Evolutionary conservation across 2,329 filamentous ascomycete genomes (phyloP).

Genomic region (Purpureocillium lavendulum): DNA sequence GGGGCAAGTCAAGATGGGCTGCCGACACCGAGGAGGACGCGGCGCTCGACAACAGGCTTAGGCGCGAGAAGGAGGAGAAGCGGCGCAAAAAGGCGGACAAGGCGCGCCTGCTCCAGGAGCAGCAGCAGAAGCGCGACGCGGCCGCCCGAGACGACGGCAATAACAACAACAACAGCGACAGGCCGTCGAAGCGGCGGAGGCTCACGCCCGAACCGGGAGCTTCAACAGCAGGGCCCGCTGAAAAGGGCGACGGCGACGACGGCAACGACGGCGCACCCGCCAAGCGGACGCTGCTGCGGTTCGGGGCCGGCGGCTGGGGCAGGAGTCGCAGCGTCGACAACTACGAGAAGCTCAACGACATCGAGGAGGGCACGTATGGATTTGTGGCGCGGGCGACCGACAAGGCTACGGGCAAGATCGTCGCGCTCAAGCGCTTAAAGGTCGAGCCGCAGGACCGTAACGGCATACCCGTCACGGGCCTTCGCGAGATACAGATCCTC

Average conservation of each 20-base stretch:
- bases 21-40: constrained; percentile 74
- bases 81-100: constrained; percentile 77
- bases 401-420: constrained; percentile 64
- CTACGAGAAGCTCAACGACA: constrained; percentile 90
- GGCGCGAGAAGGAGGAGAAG: constrained; percentile 82
- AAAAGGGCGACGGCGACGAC: background rate
- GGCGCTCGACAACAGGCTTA: constrained; percentile 62
- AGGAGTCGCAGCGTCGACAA: constrained; percentile 70
- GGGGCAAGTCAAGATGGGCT: constrained; percentile 76
- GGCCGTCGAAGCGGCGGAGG: constrained; percentile 55
- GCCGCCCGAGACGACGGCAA: background rate
- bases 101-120: constrained; percentile 56
- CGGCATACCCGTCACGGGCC: constrained; percentile 82
- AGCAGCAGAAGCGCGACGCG: constrained; percentile 16
- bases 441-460: constrained; percentile 65
- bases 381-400: constrained; percentile 83
- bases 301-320: constrained; percentile 60
- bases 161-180: constrained; percentile 23
- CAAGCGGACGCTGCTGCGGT: constrained; percentile 53
- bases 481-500: constrained; percentile 89
- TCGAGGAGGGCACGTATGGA: constrained; percentile 95
- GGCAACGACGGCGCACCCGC: constrained; percentile 16
- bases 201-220: constrained; percentile 38
- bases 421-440: constrained; percentile 91
- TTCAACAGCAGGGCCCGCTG: background rate